These are phyloP conservation scores for Urtica urens DNA, from an alignment of 306 rosid species.

Conservation along the genomic window DNA sequence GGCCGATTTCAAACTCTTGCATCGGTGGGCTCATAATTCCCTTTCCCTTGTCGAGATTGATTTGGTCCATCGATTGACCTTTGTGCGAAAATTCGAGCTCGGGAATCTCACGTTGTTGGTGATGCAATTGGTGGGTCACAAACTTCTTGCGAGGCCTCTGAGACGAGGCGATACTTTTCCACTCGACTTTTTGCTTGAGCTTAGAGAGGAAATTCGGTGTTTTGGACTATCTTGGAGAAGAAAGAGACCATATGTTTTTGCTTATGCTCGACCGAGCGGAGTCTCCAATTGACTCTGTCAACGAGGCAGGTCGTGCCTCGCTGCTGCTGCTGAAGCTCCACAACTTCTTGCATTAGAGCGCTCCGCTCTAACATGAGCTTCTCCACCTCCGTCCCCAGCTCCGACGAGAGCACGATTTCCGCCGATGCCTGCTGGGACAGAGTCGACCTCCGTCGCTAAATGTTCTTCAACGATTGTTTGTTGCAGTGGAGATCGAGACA, in stretches of 20 bases:
- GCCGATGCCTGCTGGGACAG: conserved; percentile 46
- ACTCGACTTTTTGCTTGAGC: conserved; percentile 43
- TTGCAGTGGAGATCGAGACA: conserved; percentile 71
- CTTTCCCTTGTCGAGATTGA: conserved; percentile 42
- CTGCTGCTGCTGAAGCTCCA: conserved; percentile 67
- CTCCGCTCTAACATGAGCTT: conserved; percentile 46
- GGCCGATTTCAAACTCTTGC: conserved; percentile 18
- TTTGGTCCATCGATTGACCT: conserved; percentile 41
- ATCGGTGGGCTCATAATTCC: conserved; percentile 28
- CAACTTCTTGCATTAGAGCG: conserved; percentile 59
- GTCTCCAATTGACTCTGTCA: conserved; percentile 50
- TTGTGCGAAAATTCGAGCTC: conserved; percentile 29
- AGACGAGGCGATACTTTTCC: conserved; percentile 32
- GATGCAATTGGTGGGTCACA: conserved; percentile 52
- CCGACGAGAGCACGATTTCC: conserved; percentile 33
- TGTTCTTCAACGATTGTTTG: conserved; percentile 56
- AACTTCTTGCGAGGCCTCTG: conserved; percentile 48
- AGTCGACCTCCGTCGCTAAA: conserved; percentile 64
- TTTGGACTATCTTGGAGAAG: conserved; percentile 62
- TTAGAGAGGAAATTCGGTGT: conserved; percentile 40
- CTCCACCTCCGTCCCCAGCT: conserved; percentile 49
- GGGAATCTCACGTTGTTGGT: conserved; percentile 28
- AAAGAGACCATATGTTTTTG: conserved; percentile 86
- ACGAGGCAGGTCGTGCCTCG: conserved; percentile 42
- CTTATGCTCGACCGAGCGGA: conserved; percentile 61